A percentile compares a stretch with the other conserved stretches of the same genome.
Conservation (phyloP, 148 eudicot species). For the Oxyria digyna region DNA sequence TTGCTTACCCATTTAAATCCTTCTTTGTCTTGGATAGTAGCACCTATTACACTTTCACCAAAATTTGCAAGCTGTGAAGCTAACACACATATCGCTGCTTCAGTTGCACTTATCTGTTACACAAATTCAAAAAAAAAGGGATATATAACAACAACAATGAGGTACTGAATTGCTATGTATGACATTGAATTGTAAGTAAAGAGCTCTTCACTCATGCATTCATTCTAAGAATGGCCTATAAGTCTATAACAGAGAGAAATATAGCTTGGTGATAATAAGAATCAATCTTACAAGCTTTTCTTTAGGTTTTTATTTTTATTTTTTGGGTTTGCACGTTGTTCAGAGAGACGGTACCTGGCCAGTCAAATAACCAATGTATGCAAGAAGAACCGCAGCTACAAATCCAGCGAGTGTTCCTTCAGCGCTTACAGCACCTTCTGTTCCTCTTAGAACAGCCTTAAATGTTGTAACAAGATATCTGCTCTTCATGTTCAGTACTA, state of each 20-base stretch:
- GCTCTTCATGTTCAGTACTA: conserved; percentile 12
- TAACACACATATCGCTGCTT: conserved; percentile 59
- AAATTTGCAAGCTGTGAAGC: conserved; percentile 88
- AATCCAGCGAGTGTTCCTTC: conserved; percentile 92
- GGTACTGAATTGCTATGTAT: not conserved
- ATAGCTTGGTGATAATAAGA: not conserved
- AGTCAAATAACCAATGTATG: conserved; percentile 45
- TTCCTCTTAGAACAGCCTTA: conserved; percentile 85
- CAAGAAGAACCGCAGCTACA: conserved; percentile 66
- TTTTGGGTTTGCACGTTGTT: not conserved
- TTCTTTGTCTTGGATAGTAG: conserved; percentile 74
- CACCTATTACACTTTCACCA: conserved; percentile 90
- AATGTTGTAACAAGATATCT: conserved; percentile 87
- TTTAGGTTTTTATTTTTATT: not conserved
- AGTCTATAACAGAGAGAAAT: not conserved
- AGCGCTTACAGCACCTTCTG: conserved; percentile 90
- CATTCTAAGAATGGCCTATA: not conserved
- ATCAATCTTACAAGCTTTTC: conserved; percentile 5
- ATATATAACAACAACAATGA: not conserved
- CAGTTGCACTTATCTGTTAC: conserved; percentile 44
- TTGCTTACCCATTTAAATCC: conserved; percentile 78
- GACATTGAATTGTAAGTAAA: no score
- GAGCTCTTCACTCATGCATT: no score
- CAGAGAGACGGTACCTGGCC: conserved; percentile 41
- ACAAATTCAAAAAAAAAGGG: not conserved